Evolutionary conservation across 2,329 filamentous ascomycete genomes (phyloP).

Genomic region (Exophiala calicioides): DNA sequence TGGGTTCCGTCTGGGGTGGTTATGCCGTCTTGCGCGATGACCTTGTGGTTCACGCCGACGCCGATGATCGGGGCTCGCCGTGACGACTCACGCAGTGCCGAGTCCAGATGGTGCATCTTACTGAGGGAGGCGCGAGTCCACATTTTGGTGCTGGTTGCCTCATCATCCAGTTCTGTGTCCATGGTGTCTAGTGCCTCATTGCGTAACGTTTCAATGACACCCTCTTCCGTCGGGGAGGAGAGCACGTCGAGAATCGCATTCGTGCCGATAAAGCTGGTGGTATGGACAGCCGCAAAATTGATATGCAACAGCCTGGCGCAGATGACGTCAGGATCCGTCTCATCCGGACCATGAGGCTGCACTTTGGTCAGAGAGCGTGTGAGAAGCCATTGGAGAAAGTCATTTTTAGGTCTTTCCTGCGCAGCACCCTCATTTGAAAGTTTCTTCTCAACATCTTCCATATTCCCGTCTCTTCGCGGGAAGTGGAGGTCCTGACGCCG

Average conservation of each 20-base stretch:
- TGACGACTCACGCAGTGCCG: conserved; percentile 45
- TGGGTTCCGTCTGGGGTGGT: conserved; percentile 45
- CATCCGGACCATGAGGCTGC: conserved; percentile 31
- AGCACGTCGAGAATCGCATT: conserved; percentile 35
- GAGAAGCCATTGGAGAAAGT: conserved; percentile 57
- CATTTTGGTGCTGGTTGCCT: not conserved
- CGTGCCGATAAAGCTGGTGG: conserved; percentile 34
- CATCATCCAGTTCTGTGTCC: conserved; percentile 4
- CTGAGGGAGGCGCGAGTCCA: conserved; percentile 42
- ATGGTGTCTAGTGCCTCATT: conserved; percentile 27
- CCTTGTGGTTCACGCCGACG: conserved; percentile 32
- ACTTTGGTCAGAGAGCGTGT: conserved; percentile 11
- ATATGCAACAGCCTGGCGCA: conserved; percentile 56
- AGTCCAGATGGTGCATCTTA: conserved; percentile 43
- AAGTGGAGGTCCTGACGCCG: conserved; percentile 53
- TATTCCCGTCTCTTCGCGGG: conserved; percentile 44
- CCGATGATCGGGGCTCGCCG: conserved; percentile 44
- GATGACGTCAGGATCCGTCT: conserved; percentile 50
- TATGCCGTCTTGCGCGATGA: conserved; percentile 32
- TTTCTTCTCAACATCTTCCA: conserved; percentile 35
- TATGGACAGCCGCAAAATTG: conserved; percentile 38
- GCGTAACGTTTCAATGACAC: conserved; percentile 35
- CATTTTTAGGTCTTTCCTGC: conserved; percentile 44
- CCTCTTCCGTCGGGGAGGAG: conserved; percentile 31
- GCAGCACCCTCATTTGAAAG: not conserved